These are phyloP conservation scores for Blastobotrys apis DNA, from an alignment of 1,139 yeast genomes.

Conservation along the genomic window DNA sequence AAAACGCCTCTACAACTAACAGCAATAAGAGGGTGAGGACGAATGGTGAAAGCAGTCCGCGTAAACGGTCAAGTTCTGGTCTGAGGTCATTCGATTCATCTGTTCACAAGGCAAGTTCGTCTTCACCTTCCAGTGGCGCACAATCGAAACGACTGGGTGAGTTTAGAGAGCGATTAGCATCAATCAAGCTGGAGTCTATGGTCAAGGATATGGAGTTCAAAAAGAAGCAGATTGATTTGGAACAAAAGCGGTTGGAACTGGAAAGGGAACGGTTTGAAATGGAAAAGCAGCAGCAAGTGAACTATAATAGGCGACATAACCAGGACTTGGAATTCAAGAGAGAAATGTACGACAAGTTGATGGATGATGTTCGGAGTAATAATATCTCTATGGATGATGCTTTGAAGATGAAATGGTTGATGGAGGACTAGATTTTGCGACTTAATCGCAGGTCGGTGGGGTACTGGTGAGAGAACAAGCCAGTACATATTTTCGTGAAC, in stretches of 20 bases:
- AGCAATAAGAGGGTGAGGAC: too few relatives aligned
- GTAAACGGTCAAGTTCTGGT: too few relatives aligned
- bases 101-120: too few relatives aligned
- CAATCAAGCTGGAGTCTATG: conserved; percentile 1
- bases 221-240: neutral
- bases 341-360: neutral
- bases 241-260: neutral
- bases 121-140: too few relatives aligned
- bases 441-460: too few relatives aligned
- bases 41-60: too few relatives aligned
- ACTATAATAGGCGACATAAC: neutral
- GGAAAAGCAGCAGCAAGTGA: neutral
- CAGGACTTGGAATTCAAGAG: neutral
- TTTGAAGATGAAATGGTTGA: neutral
- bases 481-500: too few relatives aligned
- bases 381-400: neutral
- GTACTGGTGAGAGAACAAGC: too few relatives aligned
- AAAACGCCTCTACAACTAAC: too few relatives aligned
- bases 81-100: too few relatives aligned
- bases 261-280: conserved; percentile 5
- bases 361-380: neutral
- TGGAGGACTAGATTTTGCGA: too few relatives aligned
- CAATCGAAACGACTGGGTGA: too few relatives aligned
- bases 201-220: conserved; percentile 2
- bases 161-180: neutral